Evolutionary conservation across 2,329 filamentous ascomycete genomes (phyloP).

Genomic region (Penicillium griseofulvum): DNA sequence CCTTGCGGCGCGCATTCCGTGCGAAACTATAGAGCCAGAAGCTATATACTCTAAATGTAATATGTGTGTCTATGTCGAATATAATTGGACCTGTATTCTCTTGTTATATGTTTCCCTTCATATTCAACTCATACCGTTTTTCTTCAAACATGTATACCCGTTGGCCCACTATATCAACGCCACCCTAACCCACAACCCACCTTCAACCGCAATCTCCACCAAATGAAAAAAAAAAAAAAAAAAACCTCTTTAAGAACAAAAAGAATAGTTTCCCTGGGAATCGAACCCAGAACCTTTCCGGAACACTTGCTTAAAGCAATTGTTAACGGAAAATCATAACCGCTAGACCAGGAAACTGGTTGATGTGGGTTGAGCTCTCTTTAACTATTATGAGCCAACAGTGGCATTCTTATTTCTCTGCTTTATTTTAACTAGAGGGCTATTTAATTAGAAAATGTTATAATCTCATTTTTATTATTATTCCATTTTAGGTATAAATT

Average conservation of each 20-base stretch:
- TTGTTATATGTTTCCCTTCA: not conserved
- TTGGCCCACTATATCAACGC: not conserved
- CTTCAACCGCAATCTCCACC: not conserved
- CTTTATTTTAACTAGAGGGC: no score
- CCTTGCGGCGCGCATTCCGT: constrained; percentile 45
- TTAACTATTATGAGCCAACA: not conserved
- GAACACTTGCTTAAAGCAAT: constrained; percentile 4
- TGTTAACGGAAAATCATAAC: constrained; percentile 16
- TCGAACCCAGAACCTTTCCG: constrained; percentile 15
- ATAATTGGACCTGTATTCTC: not conserved
- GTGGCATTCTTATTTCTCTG: no score
- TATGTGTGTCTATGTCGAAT: not conserved
- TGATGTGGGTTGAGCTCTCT: not conserved
- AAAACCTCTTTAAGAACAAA: no score
- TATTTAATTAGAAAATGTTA: no score
- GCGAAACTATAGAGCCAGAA: constrained; percentile 46
- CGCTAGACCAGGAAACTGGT: constrained; percentile 13
- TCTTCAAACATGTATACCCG: not conserved
- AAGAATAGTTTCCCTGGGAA: constrained; percentile 12
- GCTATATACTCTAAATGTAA: not conserved
- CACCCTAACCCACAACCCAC: not conserved
- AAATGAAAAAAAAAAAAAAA: not conserved
- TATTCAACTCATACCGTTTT: not conserved
- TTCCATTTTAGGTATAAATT: no score
- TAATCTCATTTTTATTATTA: no score